Conservation (phyloP, 352 stramenopile species). For the Bremia lactucae region DNA sequence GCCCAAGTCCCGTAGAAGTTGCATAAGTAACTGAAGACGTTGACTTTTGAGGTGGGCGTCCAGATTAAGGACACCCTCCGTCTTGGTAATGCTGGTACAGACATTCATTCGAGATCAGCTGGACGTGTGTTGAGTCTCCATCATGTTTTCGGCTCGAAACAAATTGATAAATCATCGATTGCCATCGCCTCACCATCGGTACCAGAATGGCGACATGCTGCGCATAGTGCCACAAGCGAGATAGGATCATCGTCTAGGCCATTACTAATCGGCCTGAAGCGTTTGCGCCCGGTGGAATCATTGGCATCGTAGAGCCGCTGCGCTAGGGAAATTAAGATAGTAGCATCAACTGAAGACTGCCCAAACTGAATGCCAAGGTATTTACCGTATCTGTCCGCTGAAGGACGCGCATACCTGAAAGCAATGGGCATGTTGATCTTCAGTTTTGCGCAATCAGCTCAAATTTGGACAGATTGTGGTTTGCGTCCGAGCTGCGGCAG, state of each 20-base stretch:
- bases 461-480: background rate
- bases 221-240: background rate
- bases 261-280: background rate
- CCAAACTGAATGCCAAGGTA: background rate
- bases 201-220: background rate
- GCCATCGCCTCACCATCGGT: background rate
- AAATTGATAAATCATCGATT: background rate
- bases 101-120: background rate
- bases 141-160: background rate
- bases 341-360: background rate
- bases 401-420: background rate
- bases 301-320: background rate
- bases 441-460: background rate
- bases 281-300: background rate
- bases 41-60: no score
- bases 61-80: background rate
- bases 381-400: background rate
- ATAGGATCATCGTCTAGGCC: background rate
- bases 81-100: background rate
- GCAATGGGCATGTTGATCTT: background rate
- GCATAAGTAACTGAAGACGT: background rate
- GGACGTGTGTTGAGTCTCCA: background rate
- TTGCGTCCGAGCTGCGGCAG: background rate
- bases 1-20: background rate
- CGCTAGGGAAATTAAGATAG: background rate